Conservation (phyloP, 345 rosid genomes). For the Camelina laxa region DNA sequence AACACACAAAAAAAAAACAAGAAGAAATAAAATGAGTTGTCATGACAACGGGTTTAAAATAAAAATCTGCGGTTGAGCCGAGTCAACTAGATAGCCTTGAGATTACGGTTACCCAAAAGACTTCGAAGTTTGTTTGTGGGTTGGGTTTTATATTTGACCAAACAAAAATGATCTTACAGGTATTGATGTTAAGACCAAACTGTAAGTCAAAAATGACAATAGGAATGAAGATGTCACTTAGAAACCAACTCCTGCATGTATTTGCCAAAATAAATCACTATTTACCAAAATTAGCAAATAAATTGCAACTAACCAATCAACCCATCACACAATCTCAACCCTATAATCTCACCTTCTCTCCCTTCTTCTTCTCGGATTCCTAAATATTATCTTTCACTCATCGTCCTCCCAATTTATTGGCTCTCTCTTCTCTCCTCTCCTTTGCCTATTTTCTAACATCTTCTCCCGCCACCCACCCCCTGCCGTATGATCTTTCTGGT, state of each 20-base stretch:
- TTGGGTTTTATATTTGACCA: background rate
- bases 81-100: too few species aligned
- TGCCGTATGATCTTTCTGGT: slow-evolving; percentile 27
- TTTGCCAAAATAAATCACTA: slow-evolving; percentile 33
- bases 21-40: too few species aligned
- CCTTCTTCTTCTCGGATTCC: slow-evolving; percentile 17
- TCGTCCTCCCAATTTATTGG: slow-evolving; percentile 4
- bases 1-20: too few species aligned
- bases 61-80: too few species aligned
- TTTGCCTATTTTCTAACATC: slow-evolving; percentile 4
- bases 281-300: slow-evolving; percentile 35
- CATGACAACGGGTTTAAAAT: too few species aligned
- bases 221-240: slow-evolving; percentile 27
- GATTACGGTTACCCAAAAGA: too few species aligned
- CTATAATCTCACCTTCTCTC: slow-evolving; percentile 26
- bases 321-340: slow-evolving; percentile 36
- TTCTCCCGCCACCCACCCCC: slow-evolving; percentile 24
- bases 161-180: background rate
- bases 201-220: slow-evolving; percentile 31
- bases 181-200: background rate
- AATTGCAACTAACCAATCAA: slow-evolving; percentile 35
- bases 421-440: slow-evolving; percentile 24
- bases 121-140: background rate
- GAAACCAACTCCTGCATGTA: slow-evolving; percentile 37
- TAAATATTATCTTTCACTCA: slow-evolving; percentile 27